A percentile compares a stretch with the other conserved stretches of the same genome.
Evolutionary conservation across 768 basidiomycete species (phyloP).

Genomic region (Strobilomyces echinocephalus): DNA sequence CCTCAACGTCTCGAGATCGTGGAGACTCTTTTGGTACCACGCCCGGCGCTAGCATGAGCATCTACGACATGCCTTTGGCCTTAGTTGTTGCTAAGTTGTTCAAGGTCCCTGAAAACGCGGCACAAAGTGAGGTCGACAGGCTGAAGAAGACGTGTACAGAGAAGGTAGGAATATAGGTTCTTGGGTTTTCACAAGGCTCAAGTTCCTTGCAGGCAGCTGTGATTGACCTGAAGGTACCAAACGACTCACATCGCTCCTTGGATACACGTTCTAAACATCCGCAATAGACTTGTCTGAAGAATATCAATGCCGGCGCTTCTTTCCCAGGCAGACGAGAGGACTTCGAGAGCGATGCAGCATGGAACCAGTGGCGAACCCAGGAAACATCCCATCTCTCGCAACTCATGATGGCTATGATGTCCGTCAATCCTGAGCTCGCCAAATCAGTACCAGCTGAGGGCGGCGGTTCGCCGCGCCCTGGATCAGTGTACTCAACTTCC

Average conservation of each 20-base stretch:
- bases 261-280: slow-evolving; percentile 5
- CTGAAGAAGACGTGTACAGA: slow-evolving; percentile 65
- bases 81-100: slow-evolving; percentile 66
- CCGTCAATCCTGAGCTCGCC: slow-evolving; percentile 81
- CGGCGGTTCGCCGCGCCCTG: slow-evolving; percentile 39
- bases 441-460: slow-evolving; percentile 64
- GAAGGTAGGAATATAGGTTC: slow-evolving; percentile 43
- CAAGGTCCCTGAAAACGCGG: slow-evolving; percentile 61
- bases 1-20: slow-evolving; percentile 53
- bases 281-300: slow-evolving; percentile 74
- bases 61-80: slow-evolving; percentile 78
- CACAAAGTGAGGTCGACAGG: slow-evolving; percentile 71
- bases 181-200: background rate
- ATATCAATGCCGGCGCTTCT: slow-evolving; percentile 75
- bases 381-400: slow-evolving; percentile 86
- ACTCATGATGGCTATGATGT: slow-evolving; percentile 81
- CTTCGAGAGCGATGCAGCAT: slow-evolving; percentile 78
- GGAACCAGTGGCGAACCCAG: slow-evolving; percentile 74
- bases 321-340: slow-evolving; percentile 87
- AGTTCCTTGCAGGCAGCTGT: slow-evolving; percentile 61
- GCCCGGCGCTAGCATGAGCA: slow-evolving; percentile 38
- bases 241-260: background rate
- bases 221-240: slow-evolving; percentile 73
- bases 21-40: slow-evolving; percentile 42
- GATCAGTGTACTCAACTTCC: slow-evolving; percentile 48